phyloP scores from a whole-genome alignment of 257 asterid species.

The Solanum gracilifrons region DNA sequence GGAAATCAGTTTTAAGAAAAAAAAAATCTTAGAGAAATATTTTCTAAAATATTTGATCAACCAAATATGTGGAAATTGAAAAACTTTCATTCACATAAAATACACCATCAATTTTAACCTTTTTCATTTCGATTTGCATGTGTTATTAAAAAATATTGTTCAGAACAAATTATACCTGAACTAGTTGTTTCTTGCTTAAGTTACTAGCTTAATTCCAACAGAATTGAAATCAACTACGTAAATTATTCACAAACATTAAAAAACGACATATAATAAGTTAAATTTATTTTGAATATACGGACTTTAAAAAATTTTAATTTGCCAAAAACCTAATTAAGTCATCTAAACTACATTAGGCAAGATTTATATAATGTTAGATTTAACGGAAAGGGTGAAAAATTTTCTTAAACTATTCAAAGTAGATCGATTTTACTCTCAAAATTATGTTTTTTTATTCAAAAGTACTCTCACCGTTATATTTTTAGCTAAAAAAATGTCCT shows the following conservation, averaged over 20 bases:
- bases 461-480: no score
- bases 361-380: neutral
- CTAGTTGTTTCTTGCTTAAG: neutral
- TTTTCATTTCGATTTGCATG: neutral
- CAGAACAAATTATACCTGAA: neutral
- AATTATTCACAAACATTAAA: neutral
- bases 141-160: neutral
- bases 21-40: no score
- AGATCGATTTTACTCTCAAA: no score
- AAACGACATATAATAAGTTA: neutral
- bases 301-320: neutral
- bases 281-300: neutral
- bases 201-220: neutral
- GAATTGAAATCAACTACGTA: neutral
- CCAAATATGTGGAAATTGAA: neutral
- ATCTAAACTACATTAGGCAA: neutral
- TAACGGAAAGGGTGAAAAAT: no score
- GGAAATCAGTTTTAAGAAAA: neutral
- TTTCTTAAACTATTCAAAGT: no score
- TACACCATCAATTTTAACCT: neutral
- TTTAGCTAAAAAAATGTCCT: no score
- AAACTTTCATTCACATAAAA: neutral
- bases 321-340: neutral
- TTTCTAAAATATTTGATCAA: neutral
- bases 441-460: no score